phyloP scores from a whole-genome alignment of 1,139 yeast species.

The Candida anutae region DNA sequence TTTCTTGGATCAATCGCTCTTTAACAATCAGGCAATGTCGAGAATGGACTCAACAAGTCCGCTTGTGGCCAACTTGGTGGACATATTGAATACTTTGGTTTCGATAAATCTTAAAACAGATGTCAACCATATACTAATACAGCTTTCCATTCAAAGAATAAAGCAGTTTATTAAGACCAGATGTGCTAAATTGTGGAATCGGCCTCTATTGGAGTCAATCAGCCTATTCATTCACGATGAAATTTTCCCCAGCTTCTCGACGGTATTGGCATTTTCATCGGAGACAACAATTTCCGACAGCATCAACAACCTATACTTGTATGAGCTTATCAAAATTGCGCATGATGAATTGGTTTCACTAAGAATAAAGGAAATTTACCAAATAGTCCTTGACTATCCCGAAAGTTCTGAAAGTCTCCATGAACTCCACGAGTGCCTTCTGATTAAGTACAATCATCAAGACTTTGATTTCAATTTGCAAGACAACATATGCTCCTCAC shows the following conservation, averaged over 20 bases:
- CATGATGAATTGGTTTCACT: conserved; percentile 40
- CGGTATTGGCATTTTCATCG: conserved; percentile 15
- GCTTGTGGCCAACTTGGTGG: conserved; percentile 6
- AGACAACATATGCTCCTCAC: too few relatives aligned
- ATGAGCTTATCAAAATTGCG: conserved; percentile 31
- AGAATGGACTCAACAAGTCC: neutral
- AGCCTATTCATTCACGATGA: conserved; percentile 30
- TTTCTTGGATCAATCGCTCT: conserved; percentile 6
- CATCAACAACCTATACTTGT: conserved; percentile 12
- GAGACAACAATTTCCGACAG: conserved; percentile 9
- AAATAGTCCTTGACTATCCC: conserved; percentile 55
- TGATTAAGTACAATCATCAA: conserved; percentile 14
- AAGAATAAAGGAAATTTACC: conserved; percentile 58
- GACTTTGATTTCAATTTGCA: conserved; percentile 6
- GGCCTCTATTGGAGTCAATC: conserved; percentile 28
- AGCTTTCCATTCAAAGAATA: conserved; percentile 35
- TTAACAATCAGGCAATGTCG: conserved; percentile 1
- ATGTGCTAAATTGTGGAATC: conserved; percentile 35
- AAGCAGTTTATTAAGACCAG: conserved; percentile 22
- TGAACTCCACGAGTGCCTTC: conserved; percentile 52
- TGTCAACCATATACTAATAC: conserved; percentile 31
- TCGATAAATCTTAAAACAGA: conserved; percentile 25
- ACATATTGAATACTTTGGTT: conserved; percentile 12
- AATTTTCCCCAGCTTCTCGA: conserved; percentile 31
- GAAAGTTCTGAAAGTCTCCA: conserved; percentile 48